Evolutionary conservation across 306 rosid species (phyloP).

Genomic region (Malus fusca): DNA sequence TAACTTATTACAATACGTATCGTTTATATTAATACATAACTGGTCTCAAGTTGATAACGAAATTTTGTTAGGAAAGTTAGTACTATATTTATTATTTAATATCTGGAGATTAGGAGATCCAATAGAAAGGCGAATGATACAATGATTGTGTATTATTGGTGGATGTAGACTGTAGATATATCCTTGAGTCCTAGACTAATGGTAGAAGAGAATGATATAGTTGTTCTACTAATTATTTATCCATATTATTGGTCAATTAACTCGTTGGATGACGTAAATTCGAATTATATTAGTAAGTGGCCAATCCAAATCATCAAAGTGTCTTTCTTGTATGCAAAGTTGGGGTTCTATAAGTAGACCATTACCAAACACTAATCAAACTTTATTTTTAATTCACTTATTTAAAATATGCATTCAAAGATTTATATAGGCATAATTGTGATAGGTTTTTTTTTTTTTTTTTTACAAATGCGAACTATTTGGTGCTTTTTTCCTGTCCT

Average conservation of each 20-base stretch:
- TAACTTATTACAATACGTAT: too few species aligned
- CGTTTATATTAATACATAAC: too few species aligned
- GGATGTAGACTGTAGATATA: neutral
- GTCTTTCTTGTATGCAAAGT: neutral
- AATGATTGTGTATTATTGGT: neutral
- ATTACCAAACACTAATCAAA: neutral
- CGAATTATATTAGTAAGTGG: neutral
- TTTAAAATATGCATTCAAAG: neutral
- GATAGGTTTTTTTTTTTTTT: neutral
- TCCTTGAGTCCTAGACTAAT: neutral
- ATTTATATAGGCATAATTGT: neutral
- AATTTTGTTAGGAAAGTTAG: too few species aligned
- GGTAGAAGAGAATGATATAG: neutral
- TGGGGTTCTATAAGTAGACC: neutral
- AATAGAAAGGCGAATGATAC: neutral
- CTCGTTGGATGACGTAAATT: neutral
- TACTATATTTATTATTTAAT: too few species aligned
- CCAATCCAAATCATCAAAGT: slow-evolving; percentile 13
- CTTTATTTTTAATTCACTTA: neutral
- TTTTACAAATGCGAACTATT: neutral
- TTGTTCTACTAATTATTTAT: neutral
- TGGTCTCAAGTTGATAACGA: too few species aligned
- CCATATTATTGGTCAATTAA: neutral
- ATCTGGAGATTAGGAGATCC: too few species aligned
- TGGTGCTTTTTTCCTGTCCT: neutral